Conservation (phyloP, 352 stramenopile species). For the Globisporangium acanthophoron region DNA sequence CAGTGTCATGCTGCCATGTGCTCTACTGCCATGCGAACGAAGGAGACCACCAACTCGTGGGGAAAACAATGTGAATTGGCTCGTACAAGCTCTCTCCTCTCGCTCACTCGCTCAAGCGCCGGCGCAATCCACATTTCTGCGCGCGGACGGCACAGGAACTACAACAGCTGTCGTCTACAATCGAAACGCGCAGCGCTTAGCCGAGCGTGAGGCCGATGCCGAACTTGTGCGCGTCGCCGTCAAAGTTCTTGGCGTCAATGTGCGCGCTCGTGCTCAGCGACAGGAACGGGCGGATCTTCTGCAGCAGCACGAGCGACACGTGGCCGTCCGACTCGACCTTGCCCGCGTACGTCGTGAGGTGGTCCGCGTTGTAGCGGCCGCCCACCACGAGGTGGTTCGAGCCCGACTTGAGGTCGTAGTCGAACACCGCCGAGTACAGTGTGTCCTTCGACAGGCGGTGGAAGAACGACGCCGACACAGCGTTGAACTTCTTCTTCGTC, state of each 20-base stretch:
- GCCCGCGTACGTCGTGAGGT: slow-evolving; percentile 74
- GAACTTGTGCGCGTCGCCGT: slow-evolving; percentile 89
- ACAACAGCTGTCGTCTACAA: not conserved
- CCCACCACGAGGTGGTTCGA: slow-evolving; percentile 77
- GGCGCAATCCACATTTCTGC: not conserved
- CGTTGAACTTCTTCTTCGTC: slow-evolving; percentile 87
- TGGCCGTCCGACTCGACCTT: slow-evolving; percentile 87
- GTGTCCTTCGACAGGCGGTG: slow-evolving; percentile 79
- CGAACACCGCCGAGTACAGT: slow-evolving; percentile 83
- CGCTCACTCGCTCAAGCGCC: not conserved
- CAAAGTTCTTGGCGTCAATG: slow-evolving; percentile 90
- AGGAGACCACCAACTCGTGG: not conserved
- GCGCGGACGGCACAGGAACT: not conserved
- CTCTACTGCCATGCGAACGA: too few relatives aligned
- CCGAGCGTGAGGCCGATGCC: slow-evolving; percentile 83
- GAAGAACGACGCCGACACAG: slow-evolving; percentile 75
- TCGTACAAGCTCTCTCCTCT: not conserved
- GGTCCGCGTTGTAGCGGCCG: slow-evolving; percentile 78
- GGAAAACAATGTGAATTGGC: not conserved
- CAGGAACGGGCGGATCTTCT: slow-evolving; percentile 85
- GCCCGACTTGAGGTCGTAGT: slow-evolving; percentile 86
- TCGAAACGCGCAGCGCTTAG: slow-evolving; percentile 29
- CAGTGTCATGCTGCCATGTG: too few relatives aligned
- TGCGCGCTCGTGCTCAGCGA: slow-evolving; percentile 79
- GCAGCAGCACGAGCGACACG: slow-evolving; percentile 77